These are phyloP conservation scores for Schizonepeta tenuifolia DNA, from an alignment of 257 asterid species.

Conservation along the genomic window DNA sequence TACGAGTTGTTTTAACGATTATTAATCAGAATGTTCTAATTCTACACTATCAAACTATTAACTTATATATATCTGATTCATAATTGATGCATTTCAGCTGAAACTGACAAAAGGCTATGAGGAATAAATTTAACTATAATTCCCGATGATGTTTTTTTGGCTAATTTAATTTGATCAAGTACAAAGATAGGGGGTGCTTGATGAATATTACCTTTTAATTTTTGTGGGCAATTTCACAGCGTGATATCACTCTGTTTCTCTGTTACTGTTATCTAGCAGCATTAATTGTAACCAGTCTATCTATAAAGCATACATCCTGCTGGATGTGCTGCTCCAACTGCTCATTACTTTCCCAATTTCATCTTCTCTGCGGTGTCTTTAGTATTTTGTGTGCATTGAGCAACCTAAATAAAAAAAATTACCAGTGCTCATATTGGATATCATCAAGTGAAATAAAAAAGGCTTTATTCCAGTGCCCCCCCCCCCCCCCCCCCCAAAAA, in stretches of 20 bases:
- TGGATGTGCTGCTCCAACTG: conserved; percentile 16
- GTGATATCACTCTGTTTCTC: conserved; percentile 1
- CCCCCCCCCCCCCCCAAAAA: too few species aligned
- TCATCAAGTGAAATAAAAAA: background rate
- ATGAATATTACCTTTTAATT: conserved; percentile 20
- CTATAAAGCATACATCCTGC: conserved; percentile 17
- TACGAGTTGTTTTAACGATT: conserved; percentile 27
- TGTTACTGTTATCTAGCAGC: conserved; percentile 5
- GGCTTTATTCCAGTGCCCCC: too few species aligned
- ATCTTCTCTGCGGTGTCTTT: conserved; percentile 1
- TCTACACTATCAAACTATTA: too few species aligned
- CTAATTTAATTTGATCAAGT: background rate
- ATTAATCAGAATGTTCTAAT: conserved; percentile 10
- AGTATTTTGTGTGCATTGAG: background rate
- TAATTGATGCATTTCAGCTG: conserved; percentile 12
- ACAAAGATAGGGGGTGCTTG: background rate
- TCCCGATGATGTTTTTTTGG: conserved; percentile 14
- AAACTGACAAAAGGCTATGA: background rate
- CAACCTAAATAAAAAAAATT: background rate
- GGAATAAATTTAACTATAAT: conserved; percentile 3
- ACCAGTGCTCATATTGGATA: background rate
- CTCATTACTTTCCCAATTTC: conserved; percentile 3
- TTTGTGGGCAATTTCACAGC: conserved; percentile 6
- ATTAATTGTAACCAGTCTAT: background rate
- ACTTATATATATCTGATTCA: conserved; percentile 12